Evolutionary conservation across 1,139 yeast species (phyloP).

Genomic region (Sugiyamaella sp.): DNA sequence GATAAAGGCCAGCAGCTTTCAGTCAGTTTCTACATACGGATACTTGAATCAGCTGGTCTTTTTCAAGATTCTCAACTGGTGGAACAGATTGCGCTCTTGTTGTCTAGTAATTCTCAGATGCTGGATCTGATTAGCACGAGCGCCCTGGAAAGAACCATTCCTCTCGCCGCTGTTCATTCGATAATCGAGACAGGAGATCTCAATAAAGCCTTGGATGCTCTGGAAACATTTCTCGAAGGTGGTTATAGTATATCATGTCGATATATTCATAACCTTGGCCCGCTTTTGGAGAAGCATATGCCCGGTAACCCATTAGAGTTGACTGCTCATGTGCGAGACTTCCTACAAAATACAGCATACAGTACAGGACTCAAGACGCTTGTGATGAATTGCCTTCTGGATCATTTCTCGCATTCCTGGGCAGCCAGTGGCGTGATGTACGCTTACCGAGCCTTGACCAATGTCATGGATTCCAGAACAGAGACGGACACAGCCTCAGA

Average conservation of each 20-base stretch:
- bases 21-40: not conserved
- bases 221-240: not conserved
- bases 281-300: not conserved
- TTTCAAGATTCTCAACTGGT: slow-evolving; percentile 5
- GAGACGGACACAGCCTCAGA: not conserved
- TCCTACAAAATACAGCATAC: slow-evolving; percentile 1
- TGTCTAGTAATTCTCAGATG: slow-evolving; percentile 2
- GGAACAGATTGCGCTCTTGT: slow-evolving; percentile 3
- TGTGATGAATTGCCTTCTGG: slow-evolving; percentile 23
- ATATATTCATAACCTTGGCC: slow-evolving; percentile 2
- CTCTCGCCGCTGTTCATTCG: slow-evolving; percentile 4
- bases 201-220: not conserved
- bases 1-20: not conserved
- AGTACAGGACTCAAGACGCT: slow-evolving; percentile 18
- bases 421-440: slow-evolving; percentile 29
- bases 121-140: not conserved
- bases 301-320: not conserved
- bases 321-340: not conserved
- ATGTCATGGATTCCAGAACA: not conserved
- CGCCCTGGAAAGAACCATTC: not conserved
- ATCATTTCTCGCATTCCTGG: slow-evolving; percentile 20
- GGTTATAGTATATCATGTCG: slow-evolving; percentile 1
- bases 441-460: slow-evolving; percentile 30
- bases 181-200: slow-evolving; percentile 4
- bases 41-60: slow-evolving; percentile 11